Conservation (phyloP, 228 moss, liverwort and hornwort species). For the Sphagnum magellanicum region DNA sequence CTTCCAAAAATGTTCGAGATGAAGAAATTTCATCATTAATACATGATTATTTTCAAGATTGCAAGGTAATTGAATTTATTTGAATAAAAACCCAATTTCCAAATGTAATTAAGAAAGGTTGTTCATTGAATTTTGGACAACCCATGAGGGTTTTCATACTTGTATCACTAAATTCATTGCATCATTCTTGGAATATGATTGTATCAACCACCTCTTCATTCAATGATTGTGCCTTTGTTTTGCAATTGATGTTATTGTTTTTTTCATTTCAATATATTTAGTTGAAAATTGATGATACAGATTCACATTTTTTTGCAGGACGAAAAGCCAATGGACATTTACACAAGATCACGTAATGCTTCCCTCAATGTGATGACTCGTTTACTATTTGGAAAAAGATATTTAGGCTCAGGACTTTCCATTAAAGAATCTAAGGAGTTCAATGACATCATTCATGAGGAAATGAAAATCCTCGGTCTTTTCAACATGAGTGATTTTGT, state of each 20-base stretch:
- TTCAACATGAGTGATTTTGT: conserved; percentile 5
- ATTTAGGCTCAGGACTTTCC: neutral
- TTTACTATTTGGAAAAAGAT: conserved; percentile 1
- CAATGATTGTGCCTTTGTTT: no score
- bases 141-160: no score
- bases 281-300: no score
- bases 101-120: no score
- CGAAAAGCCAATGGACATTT: conserved; percentile 3
- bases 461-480: neutral
- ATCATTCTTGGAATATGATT: no score
- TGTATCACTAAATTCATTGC: no score
- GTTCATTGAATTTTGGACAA: no score
- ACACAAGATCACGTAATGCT: neutral
- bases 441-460: neutral
- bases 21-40: conserved; percentile 12
- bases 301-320: neutral
- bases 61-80: neutral
- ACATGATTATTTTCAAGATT: neutral
- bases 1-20: conserved; percentile 1
- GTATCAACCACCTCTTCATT: no score
- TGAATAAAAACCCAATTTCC: no score
- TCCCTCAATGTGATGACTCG: conserved; percentile 9
- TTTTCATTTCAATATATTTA: no score
- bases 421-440: conserved; percentile 6
- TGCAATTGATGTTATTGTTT: no score